phyloP scores from a whole-genome alignment of 108 stramenopile genomes.

The Skeletonema tropicum region DNA sequence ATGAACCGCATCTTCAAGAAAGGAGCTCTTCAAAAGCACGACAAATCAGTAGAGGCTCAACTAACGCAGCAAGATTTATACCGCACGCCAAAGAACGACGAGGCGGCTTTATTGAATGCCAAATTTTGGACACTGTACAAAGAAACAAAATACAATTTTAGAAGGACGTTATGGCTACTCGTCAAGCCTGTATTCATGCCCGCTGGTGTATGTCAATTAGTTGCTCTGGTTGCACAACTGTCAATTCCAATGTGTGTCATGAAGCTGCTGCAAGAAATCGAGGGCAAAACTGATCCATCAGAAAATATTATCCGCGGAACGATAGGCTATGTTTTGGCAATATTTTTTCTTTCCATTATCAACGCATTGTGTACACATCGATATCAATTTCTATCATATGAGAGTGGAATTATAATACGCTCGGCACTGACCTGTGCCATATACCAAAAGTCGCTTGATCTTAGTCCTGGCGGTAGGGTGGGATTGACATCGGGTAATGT shows the following conservation, averaged over 20 bases:
- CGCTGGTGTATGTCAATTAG: constrained; percentile 67
- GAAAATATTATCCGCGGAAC: constrained; percentile 31
- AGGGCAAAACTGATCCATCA: constrained; percentile 19
- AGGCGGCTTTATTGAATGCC: constrained; percentile 15
- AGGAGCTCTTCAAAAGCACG: constrained; percentile 37
- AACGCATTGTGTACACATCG: constrained; percentile 70
- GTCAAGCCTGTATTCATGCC: constrained; percentile 54
- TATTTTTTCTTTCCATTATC: constrained; percentile 53
- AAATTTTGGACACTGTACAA: constrained; percentile 20
- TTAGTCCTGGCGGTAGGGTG: constrained; percentile 59
- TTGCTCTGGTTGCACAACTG: constrained; percentile 61
- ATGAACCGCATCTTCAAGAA: constrained; percentile 54
- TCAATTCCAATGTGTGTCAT: constrained; percentile 68
- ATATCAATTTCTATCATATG: constrained; percentile 63
- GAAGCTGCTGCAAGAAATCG: constrained; percentile 58
- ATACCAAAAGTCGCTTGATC: constrained; percentile 57
- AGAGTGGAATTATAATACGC: constrained; percentile 66
- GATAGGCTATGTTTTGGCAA: constrained; percentile 41
- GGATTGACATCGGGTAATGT: constrained; percentile 69
- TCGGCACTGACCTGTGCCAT: constrained; percentile 58
- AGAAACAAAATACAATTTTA: constrained; percentile 15
- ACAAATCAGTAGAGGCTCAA: constrained; percentile 19
- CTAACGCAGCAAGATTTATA: constrained; percentile 60
- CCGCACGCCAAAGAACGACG: constrained; percentile 9
- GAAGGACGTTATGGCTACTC: constrained; percentile 57